These are phyloP conservation scores for Candida neerlandica DNA, from an alignment of 1,139 yeast species.

Conservation along the genomic window DNA sequence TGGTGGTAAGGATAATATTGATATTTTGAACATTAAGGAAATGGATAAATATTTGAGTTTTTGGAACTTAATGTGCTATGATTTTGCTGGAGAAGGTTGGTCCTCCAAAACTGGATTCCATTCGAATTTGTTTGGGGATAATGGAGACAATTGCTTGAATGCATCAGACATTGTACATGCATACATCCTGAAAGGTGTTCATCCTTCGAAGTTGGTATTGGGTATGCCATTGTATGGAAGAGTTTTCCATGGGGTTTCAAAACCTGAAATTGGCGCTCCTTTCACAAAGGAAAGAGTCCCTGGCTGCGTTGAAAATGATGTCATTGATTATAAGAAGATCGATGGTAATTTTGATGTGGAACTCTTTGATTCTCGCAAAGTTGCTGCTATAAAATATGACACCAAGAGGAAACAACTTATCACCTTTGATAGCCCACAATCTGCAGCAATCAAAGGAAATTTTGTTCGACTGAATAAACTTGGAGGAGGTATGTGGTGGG, in stretches of 20 bases:
- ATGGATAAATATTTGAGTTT: slow-evolving; percentile 62
- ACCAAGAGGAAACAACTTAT: slow-evolving; percentile 42
- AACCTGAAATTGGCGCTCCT: slow-evolving; percentile 36
- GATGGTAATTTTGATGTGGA: slow-evolving; percentile 47
- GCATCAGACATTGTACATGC: slow-evolving; percentile 51
- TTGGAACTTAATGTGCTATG: slow-evolving; percentile 93
- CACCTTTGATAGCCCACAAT: slow-evolving; percentile 65
- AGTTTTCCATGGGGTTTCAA: slow-evolving; percentile 50
- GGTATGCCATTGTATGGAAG: slow-evolving; percentile 94
- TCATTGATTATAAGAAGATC: slow-evolving; percentile 55
- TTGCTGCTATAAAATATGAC: slow-evolving; percentile 62
- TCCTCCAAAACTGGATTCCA: slow-evolving; percentile 63
- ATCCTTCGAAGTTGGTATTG: slow-evolving; percentile 57
- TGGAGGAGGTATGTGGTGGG: slow-evolving; percentile 97
- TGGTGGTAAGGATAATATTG: slow-evolving; percentile 53
- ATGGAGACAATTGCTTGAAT: slow-evolving; percentile 47
- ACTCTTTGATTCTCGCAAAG: slow-evolving; percentile 50
- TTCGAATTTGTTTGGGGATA: slow-evolving; percentile 59
- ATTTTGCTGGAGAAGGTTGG: slow-evolving; percentile 77
- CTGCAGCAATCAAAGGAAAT: slow-evolving; percentile 59
- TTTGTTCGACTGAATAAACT: slow-evolving; percentile 52
- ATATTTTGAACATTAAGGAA: slow-evolving; percentile 42
- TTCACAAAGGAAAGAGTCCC: slow-evolving; percentile 36
- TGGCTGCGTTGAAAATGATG: slow-evolving; percentile 42
- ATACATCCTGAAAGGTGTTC: slow-evolving; percentile 47